These are phyloP conservation scores for Prunus dulcis DNA, from an alignment of 306 rosid species.

Conservation along the genomic window DNA sequence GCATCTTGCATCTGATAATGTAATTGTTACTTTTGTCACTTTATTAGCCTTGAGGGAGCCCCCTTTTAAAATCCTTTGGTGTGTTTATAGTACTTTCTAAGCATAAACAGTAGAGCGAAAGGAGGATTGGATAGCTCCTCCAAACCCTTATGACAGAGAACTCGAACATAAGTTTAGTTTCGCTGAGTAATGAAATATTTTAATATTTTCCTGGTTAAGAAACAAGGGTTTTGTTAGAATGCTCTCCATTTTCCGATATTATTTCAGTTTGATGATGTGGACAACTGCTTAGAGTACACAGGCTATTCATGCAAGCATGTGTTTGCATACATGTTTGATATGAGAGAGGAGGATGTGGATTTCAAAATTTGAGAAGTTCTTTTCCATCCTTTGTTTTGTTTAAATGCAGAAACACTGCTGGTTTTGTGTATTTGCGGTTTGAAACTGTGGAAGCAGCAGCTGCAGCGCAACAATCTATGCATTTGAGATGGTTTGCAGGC, in stretches of 20 bases:
- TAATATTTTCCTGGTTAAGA: neutral
- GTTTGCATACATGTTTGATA: neutral
- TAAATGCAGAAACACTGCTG: conserved; percentile 74
- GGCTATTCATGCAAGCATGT: neutral
- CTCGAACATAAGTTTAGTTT: neutral
- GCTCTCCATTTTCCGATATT: neutral
- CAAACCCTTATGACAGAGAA: neutral
- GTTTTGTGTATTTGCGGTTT: conserved; percentile 82
- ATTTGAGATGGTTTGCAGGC: conserved; percentile 95
- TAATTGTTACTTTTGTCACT: no score
- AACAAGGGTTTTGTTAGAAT: neutral
- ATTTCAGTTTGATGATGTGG: neutral
- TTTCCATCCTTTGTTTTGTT: conserved; percentile 2
- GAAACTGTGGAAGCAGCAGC: conserved; percentile 78
- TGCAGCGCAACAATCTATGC: conserved; percentile 91
- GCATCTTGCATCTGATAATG: no score
- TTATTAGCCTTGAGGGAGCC: no score
- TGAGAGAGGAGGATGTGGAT: neutral
- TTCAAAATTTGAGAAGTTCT: neutral
- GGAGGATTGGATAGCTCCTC: neutral
- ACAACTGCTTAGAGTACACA: neutral
- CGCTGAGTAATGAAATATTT: neutral
- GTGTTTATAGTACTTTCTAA: neutral
- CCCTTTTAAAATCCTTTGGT: neutral
- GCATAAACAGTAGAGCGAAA: neutral